These are phyloP conservation scores for Aspergillus tubingensis DNA, from an alignment of 2,329 filamentous ascomycete genomes.

Conservation along the genomic window DNA sequence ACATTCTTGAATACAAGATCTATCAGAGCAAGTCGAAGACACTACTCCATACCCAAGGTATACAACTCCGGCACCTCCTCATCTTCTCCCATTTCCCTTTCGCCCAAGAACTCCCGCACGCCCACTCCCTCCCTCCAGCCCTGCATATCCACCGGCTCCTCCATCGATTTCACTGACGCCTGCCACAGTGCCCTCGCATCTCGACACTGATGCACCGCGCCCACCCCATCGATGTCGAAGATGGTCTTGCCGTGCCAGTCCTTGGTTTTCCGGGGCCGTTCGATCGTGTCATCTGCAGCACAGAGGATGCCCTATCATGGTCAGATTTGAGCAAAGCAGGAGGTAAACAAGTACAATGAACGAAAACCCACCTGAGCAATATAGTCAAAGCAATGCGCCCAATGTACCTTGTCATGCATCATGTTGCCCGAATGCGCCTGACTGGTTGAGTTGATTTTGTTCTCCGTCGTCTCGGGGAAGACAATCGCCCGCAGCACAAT, in stretches of 20 bases:
- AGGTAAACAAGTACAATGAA: not conserved
- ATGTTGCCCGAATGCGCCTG: not conserved
- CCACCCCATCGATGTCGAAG: slow-evolving; percentile 14
- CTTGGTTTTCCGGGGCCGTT: slow-evolving; percentile 7
- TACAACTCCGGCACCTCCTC: not conserved
- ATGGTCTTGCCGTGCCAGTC: not conserved
- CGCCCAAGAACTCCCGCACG: slow-evolving; percentile 8
- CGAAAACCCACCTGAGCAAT: slow-evolving; percentile 18
- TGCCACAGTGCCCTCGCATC: slow-evolving; percentile 16
- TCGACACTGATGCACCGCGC: slow-evolving; percentile 16
- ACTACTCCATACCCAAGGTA: not conserved
- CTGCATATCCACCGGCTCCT: slow-evolving; percentile 8
- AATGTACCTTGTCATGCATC: slow-evolving; percentile 11
- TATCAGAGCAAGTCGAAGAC: not conserved
- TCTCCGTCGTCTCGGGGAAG: slow-evolving; percentile 13
- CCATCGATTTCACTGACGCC: slow-evolving; percentile 3
- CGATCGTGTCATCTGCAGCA: slow-evolving; percentile 20
- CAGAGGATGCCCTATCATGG: slow-evolving; percentile 14
- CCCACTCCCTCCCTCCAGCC: slow-evolving; percentile 11
- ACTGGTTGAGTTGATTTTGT: slow-evolving; percentile 5
- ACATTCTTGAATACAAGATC: too few species aligned
- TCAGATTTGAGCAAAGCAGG: not conserved
- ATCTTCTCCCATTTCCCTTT: not conserved
- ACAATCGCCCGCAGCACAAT: slow-evolving; percentile 12
- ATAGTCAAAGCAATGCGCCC: slow-evolving; percentile 23